phyloP scores from a whole-genome alignment of 2,329 filamentous ascomycete species.

The Cyclaneusma minus region DNA sequence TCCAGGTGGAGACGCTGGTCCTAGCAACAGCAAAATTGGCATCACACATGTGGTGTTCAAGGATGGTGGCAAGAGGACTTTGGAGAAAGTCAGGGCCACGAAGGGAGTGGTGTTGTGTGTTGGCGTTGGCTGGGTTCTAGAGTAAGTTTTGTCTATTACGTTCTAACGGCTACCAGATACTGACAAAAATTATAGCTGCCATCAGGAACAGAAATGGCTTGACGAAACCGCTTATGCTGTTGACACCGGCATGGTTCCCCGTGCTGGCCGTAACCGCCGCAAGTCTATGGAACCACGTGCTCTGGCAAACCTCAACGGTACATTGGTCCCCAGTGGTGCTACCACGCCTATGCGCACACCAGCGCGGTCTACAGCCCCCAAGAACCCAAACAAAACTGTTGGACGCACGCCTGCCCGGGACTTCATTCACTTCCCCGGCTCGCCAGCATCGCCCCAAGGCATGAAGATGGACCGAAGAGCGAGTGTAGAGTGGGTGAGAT shows the following conservation, averaged over 20 bases:
- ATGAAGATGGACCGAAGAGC: slow-evolving; percentile 12
- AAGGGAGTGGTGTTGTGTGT: slow-evolving; percentile 70
- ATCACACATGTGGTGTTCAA: slow-evolving; percentile 88
- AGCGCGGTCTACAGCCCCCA: too few relatives aligned
- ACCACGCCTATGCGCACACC: slow-evolving; percentile 9
- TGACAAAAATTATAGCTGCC: slow-evolving; percentile 38
- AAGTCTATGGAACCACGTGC: slow-evolving; percentile 71
- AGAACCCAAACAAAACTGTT: too few relatives aligned
- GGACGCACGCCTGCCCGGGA: slow-evolving; percentile 19
- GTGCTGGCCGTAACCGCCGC: slow-evolving; percentile 54
- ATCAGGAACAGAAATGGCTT: slow-evolving; percentile 61
- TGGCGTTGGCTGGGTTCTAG: slow-evolving; percentile 75
- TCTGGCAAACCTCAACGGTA: slow-evolving; percentile 53
- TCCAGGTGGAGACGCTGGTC: slow-evolving; percentile 11
- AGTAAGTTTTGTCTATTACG: slow-evolving; percentile 39
- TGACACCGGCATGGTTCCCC: slow-evolving; percentile 50
- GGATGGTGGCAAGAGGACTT: slow-evolving; percentile 63
- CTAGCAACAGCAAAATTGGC: slow-evolving; percentile 36
- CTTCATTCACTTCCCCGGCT: slow-evolving; percentile 13
- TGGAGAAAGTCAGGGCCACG: slow-evolving; percentile 64
- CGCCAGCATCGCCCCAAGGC: slow-evolving; percentile 14
- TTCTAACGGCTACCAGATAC: slow-evolving; percentile 13
- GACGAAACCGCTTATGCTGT: slow-evolving; percentile 57
- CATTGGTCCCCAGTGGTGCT: slow-evolving; percentile 28
- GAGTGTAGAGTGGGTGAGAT: slow-evolving; percentile 18